These are phyloP conservation scores for Steccherinum ochraceum DNA, from an alignment of 768 basidiomycete species.

Conservation along the genomic window DNA sequence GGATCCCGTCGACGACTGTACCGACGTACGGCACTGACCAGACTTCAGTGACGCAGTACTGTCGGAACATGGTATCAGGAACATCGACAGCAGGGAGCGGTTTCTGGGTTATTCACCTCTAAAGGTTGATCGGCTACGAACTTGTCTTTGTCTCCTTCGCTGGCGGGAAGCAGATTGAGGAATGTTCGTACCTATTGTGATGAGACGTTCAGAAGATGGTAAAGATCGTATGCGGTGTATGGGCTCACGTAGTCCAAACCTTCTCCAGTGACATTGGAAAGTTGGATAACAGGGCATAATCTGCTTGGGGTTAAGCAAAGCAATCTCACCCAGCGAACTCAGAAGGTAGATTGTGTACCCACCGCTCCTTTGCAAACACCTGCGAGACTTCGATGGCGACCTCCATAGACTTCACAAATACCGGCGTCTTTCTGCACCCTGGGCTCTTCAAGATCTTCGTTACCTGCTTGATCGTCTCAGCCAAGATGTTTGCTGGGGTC, in stretches of 20 bases:
- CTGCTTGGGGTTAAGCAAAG: conserved; percentile 37
- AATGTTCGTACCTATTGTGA: conserved; percentile 71
- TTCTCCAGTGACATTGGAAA: conserved; percentile 94
- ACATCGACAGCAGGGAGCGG: neutral
- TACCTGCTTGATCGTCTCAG: conserved; percentile 90
- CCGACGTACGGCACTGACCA: conserved; percentile 84
- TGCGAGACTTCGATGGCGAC: conserved; percentile 74
- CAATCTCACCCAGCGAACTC: neutral
- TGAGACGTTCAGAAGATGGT: neutral
- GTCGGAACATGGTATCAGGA: neutral
- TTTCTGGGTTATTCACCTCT: conserved; percentile 54
- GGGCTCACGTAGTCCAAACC: conserved; percentile 67
- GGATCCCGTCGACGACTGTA: conserved; percentile 79
- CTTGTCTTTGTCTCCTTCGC: conserved; percentile 76
- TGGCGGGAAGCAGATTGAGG: conserved; percentile 85
- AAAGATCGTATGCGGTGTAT: neutral
- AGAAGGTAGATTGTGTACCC: conserved; percentile 8
- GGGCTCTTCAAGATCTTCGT: conserved; percentile 89
- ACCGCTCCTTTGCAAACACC: conserved; percentile 71
- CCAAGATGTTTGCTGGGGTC: conserved; percentile 89
- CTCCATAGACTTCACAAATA: conserved; percentile 80
- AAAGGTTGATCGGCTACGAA: conserved; percentile 75
- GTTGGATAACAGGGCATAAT: conserved; percentile 84
- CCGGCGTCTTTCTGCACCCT: conserved; percentile 84
- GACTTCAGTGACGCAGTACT: conserved; percentile 83